Base-by-base conservation (phyloP, 345 rosid genomes). In the Litchi chinensis region DNA sequence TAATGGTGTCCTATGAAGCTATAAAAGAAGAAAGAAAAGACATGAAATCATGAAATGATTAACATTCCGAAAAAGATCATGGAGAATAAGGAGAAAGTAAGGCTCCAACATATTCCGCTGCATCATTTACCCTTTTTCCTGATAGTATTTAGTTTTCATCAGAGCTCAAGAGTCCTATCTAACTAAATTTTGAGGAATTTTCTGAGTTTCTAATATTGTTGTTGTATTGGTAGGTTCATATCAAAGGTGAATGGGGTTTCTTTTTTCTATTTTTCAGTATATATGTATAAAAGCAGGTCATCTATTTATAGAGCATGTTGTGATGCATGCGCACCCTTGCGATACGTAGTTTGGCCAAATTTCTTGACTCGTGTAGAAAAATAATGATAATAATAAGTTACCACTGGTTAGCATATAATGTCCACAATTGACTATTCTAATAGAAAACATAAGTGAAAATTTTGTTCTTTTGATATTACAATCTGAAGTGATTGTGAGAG, bases 1-100 rank as follows among this genome's bases (percentile, higher is more conserved):
- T 93, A 37, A 88, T 95, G 88, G 75, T 70, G 65, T 95, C 99
- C 8, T 95, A 95, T 48, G 99, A 95, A 85, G 95, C 98, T 74
- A 90, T 93, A 70, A 93, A 92, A 84, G 77, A 84, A 73, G 97
- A 95, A 83, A 88, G 94, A 70, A 87, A 88, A 82, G 82, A 87
- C 74, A 82, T 40, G 82, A 79, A 79, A 74, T 79, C 40, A 66
- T 86, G 80, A 85, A 65, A 43, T 15, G 22, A 10, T 21, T 0
- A 54, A 19, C 57, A 39, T 6, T 65, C 32, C 59, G 26, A 37
- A 40, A 24, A 24, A 7, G 16, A 41, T 46, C 3, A 19, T 24
- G 52, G 56, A 39, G 43, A 43, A 32, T 44, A 66, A 41, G 59
- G 41, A 60, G 54, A 65, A 41, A 21, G 68, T 13, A 65, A 32